These are phyloP conservation scores for Azolla pinnata DNA, from an alignment of 75 land plant species.

Conservation along the genomic window DNA sequence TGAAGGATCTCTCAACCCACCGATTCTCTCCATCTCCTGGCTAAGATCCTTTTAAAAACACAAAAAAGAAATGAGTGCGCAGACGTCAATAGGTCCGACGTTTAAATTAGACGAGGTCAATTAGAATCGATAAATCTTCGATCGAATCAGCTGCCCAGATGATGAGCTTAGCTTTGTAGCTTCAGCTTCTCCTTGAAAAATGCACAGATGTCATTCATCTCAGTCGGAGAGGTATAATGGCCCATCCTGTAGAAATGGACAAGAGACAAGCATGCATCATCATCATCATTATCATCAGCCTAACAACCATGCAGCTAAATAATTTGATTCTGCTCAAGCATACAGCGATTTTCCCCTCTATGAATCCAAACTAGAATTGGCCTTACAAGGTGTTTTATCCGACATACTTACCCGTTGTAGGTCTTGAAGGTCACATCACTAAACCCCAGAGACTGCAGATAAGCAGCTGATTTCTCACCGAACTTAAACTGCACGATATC, in stretches of 20 bases:
- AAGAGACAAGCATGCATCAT: background rate
- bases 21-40: too few species aligned
- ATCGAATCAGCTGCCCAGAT: too few species aligned
- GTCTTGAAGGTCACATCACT: conserved; percentile 42
- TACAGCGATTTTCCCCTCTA: background rate
- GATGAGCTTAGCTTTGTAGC: conserved; percentile 41
- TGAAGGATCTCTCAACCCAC: too few species aligned
- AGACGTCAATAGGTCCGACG: too few species aligned
- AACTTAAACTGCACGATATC: conserved; percentile 48
- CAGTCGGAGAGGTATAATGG: conserved; percentile 57
- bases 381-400: background rate
- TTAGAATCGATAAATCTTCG: too few species aligned
- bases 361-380: background rate
- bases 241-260: conserved; percentile 35
- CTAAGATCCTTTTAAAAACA: too few species aligned
- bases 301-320: background rate
- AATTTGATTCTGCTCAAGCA: background rate
- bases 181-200: conserved; percentile 39
- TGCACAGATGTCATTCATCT: conserved; percentile 53
- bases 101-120: too few species aligned
- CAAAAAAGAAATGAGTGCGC: too few species aligned
- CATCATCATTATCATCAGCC: background rate
- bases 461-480: conserved; percentile 65
- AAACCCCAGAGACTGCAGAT: conserved; percentile 44
- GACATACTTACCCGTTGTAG: conserved; percentile 46